Evolutionary conservation across 805 yeast species (phyloP), one percentile per base, ranked within the genome.

Genomic region (Candida ficus): DNA sequence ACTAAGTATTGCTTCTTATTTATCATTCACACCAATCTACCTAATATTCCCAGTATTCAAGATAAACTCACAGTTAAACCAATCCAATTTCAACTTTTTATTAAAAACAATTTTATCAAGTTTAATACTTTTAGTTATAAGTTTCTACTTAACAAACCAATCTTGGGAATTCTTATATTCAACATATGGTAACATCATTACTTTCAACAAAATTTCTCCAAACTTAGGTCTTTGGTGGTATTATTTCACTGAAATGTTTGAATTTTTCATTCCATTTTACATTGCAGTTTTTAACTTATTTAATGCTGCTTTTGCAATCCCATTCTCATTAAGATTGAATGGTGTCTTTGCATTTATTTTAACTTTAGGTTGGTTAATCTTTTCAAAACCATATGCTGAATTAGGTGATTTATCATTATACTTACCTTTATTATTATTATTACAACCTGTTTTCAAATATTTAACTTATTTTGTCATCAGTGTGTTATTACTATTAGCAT

Each of bases 191-290:
- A 68, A 77, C 4, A 62, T 75, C 6, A 55, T 87, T 6, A 65
- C 67, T 19, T 81, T 86, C 52, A 71, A 71, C 29, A 90, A 87
- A 47, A 76, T 89, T 45, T 71, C 80, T 5, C 99, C 99, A 21
- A 93, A 93, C 62, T 61, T 93, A 49, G 99, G 99, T 1, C 67
- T 93, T 17, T 93, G 99, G 99, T 93, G 99, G 99, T 93, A 93
- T 66, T 80, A 90, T 53, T 93, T 93, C 68, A 84, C 91, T 31
- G 99, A 93, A 62, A 85, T 93, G 78, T 93, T 93, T 63, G 93
- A 83, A 41, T 84, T 80, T 57, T 93, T 91, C 70, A 73, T 82
- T 22, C 79, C 86, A 17, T 89, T 93, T 55, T 93, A 85, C 68
- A 65, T 81, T 29, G 80, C 88, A 10, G 81, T 89, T 17, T 93